phyloP scores from a whole-genome alignment of 345 rosid genomes.

The Citrus glauca region DNA sequence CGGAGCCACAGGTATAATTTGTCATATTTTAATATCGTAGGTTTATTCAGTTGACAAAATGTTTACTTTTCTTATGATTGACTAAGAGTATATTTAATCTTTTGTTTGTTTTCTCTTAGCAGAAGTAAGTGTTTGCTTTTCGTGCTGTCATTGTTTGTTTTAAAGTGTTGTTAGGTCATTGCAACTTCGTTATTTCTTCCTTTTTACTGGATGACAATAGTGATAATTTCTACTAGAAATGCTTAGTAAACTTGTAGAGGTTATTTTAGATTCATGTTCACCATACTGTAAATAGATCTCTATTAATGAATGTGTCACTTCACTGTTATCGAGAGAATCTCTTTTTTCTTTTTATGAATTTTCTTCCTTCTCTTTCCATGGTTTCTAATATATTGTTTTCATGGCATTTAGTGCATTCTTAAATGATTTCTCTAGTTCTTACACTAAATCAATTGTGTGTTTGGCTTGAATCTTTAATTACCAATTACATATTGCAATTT shows the following conservation, averaged over 20 bases:
- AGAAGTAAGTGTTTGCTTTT: not conserved
- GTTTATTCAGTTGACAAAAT: not conserved
- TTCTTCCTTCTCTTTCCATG: not conserved
- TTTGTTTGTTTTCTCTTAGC: not conserved
- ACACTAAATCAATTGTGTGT: not conserved
- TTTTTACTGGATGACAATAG: not conserved
- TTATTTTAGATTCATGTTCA: not conserved
- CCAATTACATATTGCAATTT: not conserved
- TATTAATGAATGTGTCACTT: not conserved
- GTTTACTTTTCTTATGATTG: not conserved
- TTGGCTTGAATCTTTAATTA: not conserved
- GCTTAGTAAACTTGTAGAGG: not conserved
- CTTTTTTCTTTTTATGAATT: not conserved
- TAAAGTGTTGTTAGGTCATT: not conserved
- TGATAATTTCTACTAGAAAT: not conserved
- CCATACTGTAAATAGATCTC: not conserved
- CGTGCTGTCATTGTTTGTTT: not conserved
- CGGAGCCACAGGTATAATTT: slow-evolving; percentile 38
- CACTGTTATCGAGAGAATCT: not conserved
- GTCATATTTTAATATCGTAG: not conserved
- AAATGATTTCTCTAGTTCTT: not conserved
- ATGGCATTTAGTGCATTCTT: not conserved
- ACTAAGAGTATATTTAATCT: not conserved
- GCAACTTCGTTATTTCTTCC: not conserved
- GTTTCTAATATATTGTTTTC: not conserved